Percentiles rank a stretch among this genome's conserved stretches.
Evolutionary conservation across 1,139 yeast genomes (phyloP).

Genomic region (Trichomonascaceae sp.): DNA sequence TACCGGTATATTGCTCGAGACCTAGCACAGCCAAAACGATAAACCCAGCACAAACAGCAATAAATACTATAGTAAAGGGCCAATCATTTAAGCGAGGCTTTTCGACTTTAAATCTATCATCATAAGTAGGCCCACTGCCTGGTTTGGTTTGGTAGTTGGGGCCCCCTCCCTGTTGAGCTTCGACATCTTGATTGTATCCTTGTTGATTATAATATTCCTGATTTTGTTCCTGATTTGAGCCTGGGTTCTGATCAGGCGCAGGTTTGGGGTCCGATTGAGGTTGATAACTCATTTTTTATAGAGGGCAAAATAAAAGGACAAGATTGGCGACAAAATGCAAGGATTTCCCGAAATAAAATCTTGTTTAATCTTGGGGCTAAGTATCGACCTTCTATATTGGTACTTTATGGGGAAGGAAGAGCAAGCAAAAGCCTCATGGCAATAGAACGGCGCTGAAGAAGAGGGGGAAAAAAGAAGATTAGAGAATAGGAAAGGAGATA

Average conservation of each 20-base stretch:
- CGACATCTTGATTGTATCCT: slow-evolving; percentile 7
- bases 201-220: slow-evolving; percentile 11
- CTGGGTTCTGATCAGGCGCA: slow-evolving; percentile 5
- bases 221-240: slow-evolving; percentile 4
- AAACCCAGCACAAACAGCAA: slow-evolving; percentile 60
- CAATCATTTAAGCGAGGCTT: slow-evolving; percentile 65
- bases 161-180: slow-evolving; percentile 14
- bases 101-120: slow-evolving; percentile 58
- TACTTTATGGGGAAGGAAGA: not conserved
- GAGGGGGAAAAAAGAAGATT: not conserved
- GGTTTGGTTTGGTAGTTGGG: slow-evolving; percentile 25
- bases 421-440: not conserved
- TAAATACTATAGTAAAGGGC: slow-evolving; percentile 50
- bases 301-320: not conserved
- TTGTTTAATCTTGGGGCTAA: not conserved
- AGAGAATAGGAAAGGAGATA: not conserved
- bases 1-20: slow-evolving; percentile 53
- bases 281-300: slow-evolving; percentile 8
- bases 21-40: slow-evolving; percentile 65
- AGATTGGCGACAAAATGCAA: not conserved
- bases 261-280: slow-evolving; percentile 11
- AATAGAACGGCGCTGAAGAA: not conserved
- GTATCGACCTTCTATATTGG: not conserved
- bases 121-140: slow-evolving; percentile 45
- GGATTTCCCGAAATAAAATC: not conserved